A percentile compares a stretch with the other conserved stretches of the same genome.
These are phyloP conservation scores for Vigna trinervia DNA, from an alignment of 306 rosid species.

Conservation along the genomic window DNA sequence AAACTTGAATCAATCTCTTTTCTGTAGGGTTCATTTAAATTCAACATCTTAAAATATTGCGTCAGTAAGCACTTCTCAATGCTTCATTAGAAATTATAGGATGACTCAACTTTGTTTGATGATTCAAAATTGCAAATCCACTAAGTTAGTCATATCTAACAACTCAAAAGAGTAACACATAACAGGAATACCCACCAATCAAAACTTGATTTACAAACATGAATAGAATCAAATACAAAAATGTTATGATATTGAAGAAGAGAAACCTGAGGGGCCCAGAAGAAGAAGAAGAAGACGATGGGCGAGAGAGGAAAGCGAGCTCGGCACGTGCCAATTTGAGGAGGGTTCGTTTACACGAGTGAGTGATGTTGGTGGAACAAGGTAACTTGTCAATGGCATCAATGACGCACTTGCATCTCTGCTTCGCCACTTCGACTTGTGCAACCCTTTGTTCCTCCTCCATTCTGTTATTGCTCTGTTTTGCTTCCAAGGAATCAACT, in stretches of 20 bases:
- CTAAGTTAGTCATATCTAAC: not conserved
- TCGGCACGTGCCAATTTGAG: conserved; percentile 74
- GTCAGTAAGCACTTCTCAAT: not conserved
- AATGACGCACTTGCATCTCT: conserved; percentile 73
- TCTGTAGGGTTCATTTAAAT: not conserved
- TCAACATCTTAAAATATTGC: not conserved
- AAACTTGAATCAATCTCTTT: not conserved
- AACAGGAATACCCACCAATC: not conserved
- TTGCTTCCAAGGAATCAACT: conserved; percentile 26
- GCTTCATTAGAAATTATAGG: not conserved
- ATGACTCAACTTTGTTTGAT: not conserved
- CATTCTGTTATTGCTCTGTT: conserved; percentile 23
- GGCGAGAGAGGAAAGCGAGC: conserved; percentile 69
- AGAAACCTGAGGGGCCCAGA: conserved; percentile 62
- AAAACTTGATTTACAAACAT: not conserved
- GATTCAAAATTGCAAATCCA: not conserved
- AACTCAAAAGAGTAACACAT: not conserved
- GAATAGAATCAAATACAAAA: not conserved
- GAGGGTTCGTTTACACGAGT: conserved; percentile 74
- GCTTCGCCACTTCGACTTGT: conserved; percentile 69
- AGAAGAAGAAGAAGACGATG: conserved; percentile 51
- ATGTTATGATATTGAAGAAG: not conserved
- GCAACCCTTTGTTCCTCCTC: conserved; percentile 40
- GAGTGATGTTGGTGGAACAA: conserved; percentile 60
- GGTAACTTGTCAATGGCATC: conserved; percentile 57